Evolutionary conservation across 139 green algal genomes (phyloP).

Genomic region (Chlorella sorokiniana): DNA sequence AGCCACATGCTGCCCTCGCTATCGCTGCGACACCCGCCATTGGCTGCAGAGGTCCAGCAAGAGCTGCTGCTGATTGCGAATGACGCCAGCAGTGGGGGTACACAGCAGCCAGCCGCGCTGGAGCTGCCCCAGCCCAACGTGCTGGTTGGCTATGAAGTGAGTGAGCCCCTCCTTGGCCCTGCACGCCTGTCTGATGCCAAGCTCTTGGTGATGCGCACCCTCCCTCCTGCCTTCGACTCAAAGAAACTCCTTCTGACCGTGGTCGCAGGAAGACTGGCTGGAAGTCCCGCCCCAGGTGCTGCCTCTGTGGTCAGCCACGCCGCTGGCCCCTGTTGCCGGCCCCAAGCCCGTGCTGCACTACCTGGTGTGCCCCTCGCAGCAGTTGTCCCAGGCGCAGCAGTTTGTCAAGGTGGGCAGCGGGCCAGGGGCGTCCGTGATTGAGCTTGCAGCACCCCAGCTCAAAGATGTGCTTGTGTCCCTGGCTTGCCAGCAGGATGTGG

Average conservation of each 20-base stretch:
- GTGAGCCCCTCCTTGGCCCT: background rate
- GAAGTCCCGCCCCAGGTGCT: constrained; percentile 24
- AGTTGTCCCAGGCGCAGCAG: background rate
- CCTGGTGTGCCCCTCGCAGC: constrained; percentile 15
- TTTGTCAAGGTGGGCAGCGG: background rate
- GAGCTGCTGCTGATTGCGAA: too few relatives aligned
- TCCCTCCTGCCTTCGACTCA: background rate
- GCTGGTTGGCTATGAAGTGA: background rate
- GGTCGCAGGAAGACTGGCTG: constrained; percentile 36
- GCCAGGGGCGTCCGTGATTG: background rate
- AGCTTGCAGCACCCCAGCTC: background rate
- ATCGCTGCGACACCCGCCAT: constrained; percentile 1
- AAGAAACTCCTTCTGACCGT: background rate
- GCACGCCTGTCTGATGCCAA: background rate
- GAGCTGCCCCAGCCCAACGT: background rate
- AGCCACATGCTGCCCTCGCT: constrained; percentile 26
- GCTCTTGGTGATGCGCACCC: background rate
- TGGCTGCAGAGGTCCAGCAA: background rate
- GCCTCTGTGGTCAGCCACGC: constrained; percentile 24
- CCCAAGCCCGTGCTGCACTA: constrained; percentile 36
- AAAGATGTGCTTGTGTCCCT: background rate
- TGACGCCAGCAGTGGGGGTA: background rate
- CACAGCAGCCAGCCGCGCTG: background rate
- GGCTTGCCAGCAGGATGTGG: constrained; percentile 14
- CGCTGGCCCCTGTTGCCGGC: constrained; percentile 24